A percentile compares a stretch with the other conserved stretches of the same genome.
Evolutionary conservation across 805 yeast genomes (phyloP).

Genomic region (Candida sithepensis): DNA sequence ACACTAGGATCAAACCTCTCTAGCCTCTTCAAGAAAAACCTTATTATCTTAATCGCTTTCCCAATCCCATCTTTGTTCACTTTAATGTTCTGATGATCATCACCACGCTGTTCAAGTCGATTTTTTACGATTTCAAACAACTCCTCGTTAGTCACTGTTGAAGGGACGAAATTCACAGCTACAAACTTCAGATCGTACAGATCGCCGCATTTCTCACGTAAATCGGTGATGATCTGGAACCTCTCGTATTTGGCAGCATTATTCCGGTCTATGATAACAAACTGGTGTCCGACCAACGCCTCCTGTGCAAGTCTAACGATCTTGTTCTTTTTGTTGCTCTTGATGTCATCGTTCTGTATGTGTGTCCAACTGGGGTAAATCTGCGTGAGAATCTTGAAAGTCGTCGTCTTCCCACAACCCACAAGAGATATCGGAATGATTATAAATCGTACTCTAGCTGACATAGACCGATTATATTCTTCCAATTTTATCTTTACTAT

Average conservation of each 20-base stretch:
- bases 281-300: constrained; percentile 32
- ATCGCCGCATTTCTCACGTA: constrained; percentile 35
- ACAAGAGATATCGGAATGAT: constrained; percentile 76
- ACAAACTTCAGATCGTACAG: constrained; percentile 48
- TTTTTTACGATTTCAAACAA: constrained; percentile 45
- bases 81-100: constrained; percentile 76
- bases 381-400: constrained; percentile 50
- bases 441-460: constrained; percentile 33
- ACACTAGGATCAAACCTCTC: constrained; percentile 44
- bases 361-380: constrained; percentile 62
- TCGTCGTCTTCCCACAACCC: constrained; percentile 89
- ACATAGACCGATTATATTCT: too few relatives aligned
- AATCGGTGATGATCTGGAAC: constrained; percentile 50
- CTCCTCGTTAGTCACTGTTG: constrained; percentile 14
- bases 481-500: too few relatives aligned
- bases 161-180: constrained; percentile 57
- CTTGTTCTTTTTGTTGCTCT: constrained; percentile 38
- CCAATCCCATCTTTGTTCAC: constrained; percentile 32
- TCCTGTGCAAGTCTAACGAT: constrained; percentile 41
- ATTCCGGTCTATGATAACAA: constrained; percentile 71
- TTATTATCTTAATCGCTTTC: constrained; percentile 55
- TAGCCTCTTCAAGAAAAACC: constrained; percentile 62
- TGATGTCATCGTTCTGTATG: constrained; percentile 71
- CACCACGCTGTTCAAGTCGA: constrained; percentile 65
- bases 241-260: constrained; percentile 69